Evolutionary conservation across 2,329 filamentous ascomycete species (phyloP).

Genomic region (Parasarocladium wereldwijsianum): DNA sequence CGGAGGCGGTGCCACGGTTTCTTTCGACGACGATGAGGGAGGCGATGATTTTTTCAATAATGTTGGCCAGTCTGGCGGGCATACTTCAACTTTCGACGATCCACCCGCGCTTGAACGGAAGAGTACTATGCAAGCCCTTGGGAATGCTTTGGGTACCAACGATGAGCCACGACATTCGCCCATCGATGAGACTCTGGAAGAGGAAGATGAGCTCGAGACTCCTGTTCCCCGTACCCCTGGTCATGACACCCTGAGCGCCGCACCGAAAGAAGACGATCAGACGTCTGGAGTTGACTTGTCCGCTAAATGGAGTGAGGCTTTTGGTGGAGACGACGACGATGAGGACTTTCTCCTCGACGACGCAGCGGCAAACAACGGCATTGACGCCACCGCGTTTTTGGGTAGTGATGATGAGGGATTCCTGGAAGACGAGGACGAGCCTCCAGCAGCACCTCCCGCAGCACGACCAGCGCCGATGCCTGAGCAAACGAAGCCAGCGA

Average conservation of each 20-base stretch:
- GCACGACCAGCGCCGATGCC: slow-evolving; percentile 5
- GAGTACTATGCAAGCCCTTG: slow-evolving; percentile 53
- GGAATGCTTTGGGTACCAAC: slow-evolving; percentile 15
- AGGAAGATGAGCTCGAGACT: slow-evolving; percentile 13
- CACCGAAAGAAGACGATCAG: slow-evolving; percentile 15
- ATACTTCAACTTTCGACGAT: slow-evolving; percentile 8
- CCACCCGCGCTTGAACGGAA: slow-evolving; percentile 42
- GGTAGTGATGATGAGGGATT: slow-evolving; percentile 79
- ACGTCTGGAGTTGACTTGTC: slow-evolving; percentile 44
- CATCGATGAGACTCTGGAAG: slow-evolving; percentile 15
- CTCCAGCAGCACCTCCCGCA: not conserved
- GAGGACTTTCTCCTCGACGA: slow-evolving; percentile 49
- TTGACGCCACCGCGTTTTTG: slow-evolving; percentile 53
- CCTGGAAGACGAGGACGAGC: slow-evolving; percentile 50
- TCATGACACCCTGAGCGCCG: slow-evolving; percentile 9
- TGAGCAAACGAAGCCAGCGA: slow-evolving; percentile 10
- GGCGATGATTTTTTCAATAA: slow-evolving; percentile 51
- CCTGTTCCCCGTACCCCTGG: too few relatives aligned
- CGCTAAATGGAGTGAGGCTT: slow-evolving; percentile 70
- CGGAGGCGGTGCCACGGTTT: not conserved
- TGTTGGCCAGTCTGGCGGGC: slow-evolving; percentile 19
- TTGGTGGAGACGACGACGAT: slow-evolving; percentile 62
- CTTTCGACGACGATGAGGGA: slow-evolving; percentile 29
- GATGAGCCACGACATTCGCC: slow-evolving; percentile 14
- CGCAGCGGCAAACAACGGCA: slow-evolving; percentile 25